Conservation (phyloP, 805 yeast genomes). For the Teunomyces aglyptinius region DNA sequence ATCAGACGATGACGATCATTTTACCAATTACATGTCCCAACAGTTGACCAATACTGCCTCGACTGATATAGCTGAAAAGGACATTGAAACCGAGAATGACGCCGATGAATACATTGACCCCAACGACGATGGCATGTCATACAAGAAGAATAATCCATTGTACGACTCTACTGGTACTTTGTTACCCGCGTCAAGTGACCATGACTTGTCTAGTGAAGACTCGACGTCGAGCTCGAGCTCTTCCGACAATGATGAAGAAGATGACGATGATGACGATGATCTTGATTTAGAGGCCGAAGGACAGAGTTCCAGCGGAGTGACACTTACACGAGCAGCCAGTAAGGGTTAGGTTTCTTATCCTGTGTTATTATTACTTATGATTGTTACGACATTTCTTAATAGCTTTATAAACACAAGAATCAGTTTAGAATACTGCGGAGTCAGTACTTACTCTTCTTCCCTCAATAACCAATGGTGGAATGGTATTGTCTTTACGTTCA, state of each 20-base stretch:
- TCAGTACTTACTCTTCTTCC: constrained; percentile 24
- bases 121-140: constrained; percentile 76
- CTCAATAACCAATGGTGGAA: constrained; percentile 39
- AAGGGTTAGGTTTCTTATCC: constrained; percentile 23
- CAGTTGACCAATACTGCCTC: constrained; percentile 58
- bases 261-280: constrained; percentile 11
- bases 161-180: constrained; percentile 42
- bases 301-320: constrained; percentile 15
- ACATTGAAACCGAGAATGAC: constrained; percentile 31
- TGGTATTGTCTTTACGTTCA: constrained; percentile 22
- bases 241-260: constrained; percentile 29
- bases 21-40: constrained; percentile 73
- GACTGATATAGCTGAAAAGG: constrained; percentile 44
- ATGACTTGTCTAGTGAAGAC: constrained; percentile 29
- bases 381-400: constrained; percentile 5
- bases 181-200: constrained; percentile 12
- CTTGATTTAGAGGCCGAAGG: not conserved
- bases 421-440: constrained; percentile 5
- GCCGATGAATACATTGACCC: constrained; percentile 76
- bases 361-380: not conserved
- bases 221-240: constrained; percentile 24
- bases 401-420: not conserved
- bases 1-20: constrained; percentile 52
- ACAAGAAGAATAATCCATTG: constrained; percentile 61
- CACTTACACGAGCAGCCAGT: constrained; percentile 41